Evolutionary conservation across 805 yeast genomes (phyloP).

Genomic region (Saturnispora ahearnii): DNA sequence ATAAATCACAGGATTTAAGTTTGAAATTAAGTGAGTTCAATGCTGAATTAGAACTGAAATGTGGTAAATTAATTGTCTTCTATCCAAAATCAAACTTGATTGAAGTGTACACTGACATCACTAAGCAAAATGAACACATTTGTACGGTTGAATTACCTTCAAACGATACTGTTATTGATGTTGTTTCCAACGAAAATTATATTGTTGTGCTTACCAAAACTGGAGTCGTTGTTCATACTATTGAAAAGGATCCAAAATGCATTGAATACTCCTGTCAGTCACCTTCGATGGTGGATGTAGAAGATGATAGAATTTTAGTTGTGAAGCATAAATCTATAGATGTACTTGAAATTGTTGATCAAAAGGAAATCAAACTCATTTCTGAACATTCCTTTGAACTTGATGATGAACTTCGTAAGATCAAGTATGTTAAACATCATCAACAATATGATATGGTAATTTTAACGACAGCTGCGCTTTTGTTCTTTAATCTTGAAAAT

Average conservation of each 20-base stretch:
- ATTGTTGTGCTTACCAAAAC: conserved; percentile 14
- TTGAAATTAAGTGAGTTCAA: neutral
- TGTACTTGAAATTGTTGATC: conserved; percentile 13
- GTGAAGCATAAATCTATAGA: conserved; percentile 15
- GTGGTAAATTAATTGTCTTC: conserved; percentile 14
- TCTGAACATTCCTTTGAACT: conserved; percentile 10
- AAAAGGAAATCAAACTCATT: conserved; percentile 11
- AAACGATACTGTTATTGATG: conserved; percentile 11
- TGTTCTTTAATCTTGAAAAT: conserved; percentile 13
- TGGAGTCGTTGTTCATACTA: conserved; percentile 12
- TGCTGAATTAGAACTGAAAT: conserved; percentile 10
- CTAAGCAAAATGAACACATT: neutral
- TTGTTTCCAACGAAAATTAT: conserved; percentile 11
- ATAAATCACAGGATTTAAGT: neutral
- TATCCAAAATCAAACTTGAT: conserved; percentile 16
- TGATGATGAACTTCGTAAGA: conserved; percentile 13
- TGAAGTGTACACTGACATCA: conserved; percentile 17
- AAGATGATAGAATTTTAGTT: conserved; percentile 15
- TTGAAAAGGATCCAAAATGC: neutral
- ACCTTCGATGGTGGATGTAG: conserved; percentile 6
- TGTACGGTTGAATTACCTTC: conserved; percentile 5
- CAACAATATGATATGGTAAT: conserved; percentile 17
- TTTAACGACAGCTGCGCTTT: conserved; percentile 18
- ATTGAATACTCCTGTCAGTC: neutral
- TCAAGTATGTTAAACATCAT: conserved; percentile 15